Evolutionary conservation across 176 grass and related monocot species (phyloP).

Genomic region (Carex cristatella): DNA sequence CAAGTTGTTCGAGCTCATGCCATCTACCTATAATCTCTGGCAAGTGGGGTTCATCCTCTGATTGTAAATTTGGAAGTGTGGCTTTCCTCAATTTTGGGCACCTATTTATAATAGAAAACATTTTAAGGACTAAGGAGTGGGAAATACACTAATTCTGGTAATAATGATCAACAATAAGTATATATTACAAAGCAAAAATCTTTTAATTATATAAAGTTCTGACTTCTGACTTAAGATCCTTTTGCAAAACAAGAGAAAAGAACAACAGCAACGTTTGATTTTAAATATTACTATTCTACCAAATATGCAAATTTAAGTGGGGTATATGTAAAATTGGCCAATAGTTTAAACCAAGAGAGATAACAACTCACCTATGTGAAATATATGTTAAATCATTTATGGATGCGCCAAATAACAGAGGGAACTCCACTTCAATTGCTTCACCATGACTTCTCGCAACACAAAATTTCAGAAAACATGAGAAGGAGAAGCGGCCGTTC

Average conservation of each 20-base stretch:
- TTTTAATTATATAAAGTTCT: background rate
- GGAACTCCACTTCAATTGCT: slow-evolving; percentile 30
- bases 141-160: background rate
- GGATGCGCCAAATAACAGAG: slow-evolving; percentile 32
- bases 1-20: slow-evolving; percentile 47
- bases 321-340: background rate
- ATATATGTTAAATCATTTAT: slow-evolving; percentile 29
- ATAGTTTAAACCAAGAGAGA: background rate
- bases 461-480: slow-evolving; percentile 47
- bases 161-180: background rate
- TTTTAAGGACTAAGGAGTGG: background rate
- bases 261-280: background rate
- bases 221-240: background rate
- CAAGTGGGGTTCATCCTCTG: slow-evolving; percentile 41
- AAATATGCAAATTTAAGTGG: background rate
- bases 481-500: slow-evolving; percentile 25
- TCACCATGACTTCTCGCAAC: slow-evolving; percentile 13
- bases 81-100: slow-evolving; percentile 39
- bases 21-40: slow-evolving; percentile 44
- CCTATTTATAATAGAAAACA: slow-evolving; percentile 12
- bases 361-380: slow-evolving; percentile 26
- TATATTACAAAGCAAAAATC: background rate
- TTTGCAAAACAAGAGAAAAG: background rate
- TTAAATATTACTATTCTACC: background rate
- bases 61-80: slow-evolving; percentile 27